Percentiles rank a stretch among this genome's conserved stretches.
Evolutionary conservation across 2,329 filamentous ascomycete species (phyloP).

Genomic region (Phyllosticta ampelicida): DNA sequence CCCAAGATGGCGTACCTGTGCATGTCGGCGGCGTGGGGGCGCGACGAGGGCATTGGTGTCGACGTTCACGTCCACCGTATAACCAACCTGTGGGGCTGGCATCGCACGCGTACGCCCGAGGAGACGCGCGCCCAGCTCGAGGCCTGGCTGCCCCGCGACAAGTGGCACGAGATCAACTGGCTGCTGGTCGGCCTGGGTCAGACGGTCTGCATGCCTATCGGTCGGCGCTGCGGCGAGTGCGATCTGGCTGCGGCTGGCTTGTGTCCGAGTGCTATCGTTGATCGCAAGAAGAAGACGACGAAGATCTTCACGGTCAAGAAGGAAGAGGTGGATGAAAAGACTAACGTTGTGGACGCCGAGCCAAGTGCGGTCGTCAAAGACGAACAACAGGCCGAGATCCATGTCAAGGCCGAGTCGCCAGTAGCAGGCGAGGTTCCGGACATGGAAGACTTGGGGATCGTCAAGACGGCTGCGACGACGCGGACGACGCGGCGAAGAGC

Average conservation of each 20-base stretch:
- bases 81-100: constrained; percentile 90
- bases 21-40: constrained; percentile 64
- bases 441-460: constrained; percentile 13
- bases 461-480: background rate
- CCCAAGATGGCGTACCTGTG: constrained; percentile 93
- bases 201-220: constrained; percentile 72
- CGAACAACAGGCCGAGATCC: constrained; percentile 16
- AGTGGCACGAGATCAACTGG: constrained; percentile 88
- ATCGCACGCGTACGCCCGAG: constrained; percentile 70
- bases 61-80: constrained; percentile 94
- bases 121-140: constrained; percentile 67
- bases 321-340: constrained; percentile 23
- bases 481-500: background rate
- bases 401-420: constrained; percentile 17
- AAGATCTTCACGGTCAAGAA: constrained; percentile 27
- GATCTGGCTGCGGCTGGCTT: constrained; percentile 64
- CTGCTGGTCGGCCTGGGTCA: constrained; percentile 82
- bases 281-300: constrained; percentile 37
- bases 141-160: constrained; percentile 71
- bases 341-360: constrained; percentile 15
- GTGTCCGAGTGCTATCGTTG: constrained; percentile 46
- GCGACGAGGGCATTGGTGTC: constrained; percentile 71
- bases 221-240: constrained; percentile 74
- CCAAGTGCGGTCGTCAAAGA: constrained; percentile 12
- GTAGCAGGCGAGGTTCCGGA: constrained; percentile 4